phyloP scores from a whole-genome alignment of 306 rosid species.

The Spatholobus suberectus region DNA sequence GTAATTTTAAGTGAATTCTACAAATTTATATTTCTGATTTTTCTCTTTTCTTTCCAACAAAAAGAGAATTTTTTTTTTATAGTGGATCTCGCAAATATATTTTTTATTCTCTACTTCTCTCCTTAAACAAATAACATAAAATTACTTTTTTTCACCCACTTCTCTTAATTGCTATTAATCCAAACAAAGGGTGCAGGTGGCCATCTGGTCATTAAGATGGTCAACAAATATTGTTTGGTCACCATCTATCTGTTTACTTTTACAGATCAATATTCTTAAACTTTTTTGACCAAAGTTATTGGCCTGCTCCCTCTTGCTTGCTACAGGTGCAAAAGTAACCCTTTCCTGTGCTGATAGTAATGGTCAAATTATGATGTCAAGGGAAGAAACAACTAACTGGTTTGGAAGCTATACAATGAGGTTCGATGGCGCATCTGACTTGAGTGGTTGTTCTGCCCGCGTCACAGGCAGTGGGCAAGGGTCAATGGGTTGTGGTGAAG shows the following conservation, averaged over 20 bases:
- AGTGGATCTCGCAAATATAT: too few species aligned
- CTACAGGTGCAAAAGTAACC: conserved; percentile 77
- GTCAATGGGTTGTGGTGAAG: conserved; percentile 58
- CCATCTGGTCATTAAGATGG: neutral
- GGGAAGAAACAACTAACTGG: conserved; percentile 84
- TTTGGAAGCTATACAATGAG: conserved; percentile 73
- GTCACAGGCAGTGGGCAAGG: conserved; percentile 63
- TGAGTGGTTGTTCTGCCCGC: conserved; percentile 63
- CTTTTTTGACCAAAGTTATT: conserved; percentile 19
- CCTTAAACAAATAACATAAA: too few species aligned
- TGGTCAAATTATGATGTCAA: conserved; percentile 67
- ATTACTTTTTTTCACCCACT: too few species aligned
- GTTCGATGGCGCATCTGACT: conserved; percentile 79
- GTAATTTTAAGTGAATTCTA: too few species aligned
- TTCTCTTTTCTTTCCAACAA: too few species aligned
- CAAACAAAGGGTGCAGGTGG: too few species aligned
- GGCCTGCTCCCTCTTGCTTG: conserved; percentile 23
- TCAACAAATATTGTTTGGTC: neutral
- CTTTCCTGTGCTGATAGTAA: conserved; percentile 67
- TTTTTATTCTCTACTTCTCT: too few species aligned
- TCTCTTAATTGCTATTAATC: too few species aligned
- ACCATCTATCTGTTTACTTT: neutral
- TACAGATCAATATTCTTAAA: neutral
- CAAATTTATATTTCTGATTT: too few species aligned
- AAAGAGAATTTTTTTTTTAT: too few species aligned